These are phyloP conservation scores for Hevea brasiliensis DNA, from an alignment of 345 rosid species.

Conservation along the genomic window DNA sequence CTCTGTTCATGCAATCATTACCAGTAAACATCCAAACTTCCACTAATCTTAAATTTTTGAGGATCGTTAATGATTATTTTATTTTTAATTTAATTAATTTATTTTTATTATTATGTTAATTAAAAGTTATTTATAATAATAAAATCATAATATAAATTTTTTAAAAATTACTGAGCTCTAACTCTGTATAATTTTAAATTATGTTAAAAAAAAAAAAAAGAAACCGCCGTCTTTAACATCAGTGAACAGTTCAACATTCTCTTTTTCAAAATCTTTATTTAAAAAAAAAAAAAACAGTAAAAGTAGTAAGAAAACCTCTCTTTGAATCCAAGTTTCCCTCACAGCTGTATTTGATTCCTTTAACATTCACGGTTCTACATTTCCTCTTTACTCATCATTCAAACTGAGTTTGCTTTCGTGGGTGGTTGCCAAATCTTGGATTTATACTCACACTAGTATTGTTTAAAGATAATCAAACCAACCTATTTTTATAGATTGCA, in stretches of 20 bases:
- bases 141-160: too few species aligned
- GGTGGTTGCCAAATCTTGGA: constrained; percentile 54
- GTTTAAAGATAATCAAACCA: constrained; percentile 13
- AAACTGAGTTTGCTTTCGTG: constrained; percentile 43
- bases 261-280: constrained; percentile 1
- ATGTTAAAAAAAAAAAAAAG: not conserved
- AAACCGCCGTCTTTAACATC: constrained; percentile 17
- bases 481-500: constrained; percentile 20
- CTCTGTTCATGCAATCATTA: constrained; percentile 20
- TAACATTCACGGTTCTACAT: constrained; percentile 8
- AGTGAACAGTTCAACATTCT: constrained; percentile 7
- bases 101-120: too few species aligned
- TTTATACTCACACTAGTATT: constrained; percentile 29
- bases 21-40: constrained; percentile 6
- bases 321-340: constrained; percentile 72
- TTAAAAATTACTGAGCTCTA: too few species aligned
- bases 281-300: too few species aligned
- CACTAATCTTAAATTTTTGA: not conserved
- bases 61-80: too few species aligned
- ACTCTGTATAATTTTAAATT: too few species aligned
- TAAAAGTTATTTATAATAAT: too few species aligned
- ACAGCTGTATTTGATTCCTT: constrained; percentile 13
- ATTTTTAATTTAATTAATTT: too few species aligned
- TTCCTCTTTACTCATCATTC: constrained; percentile 20
- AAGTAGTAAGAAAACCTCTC: constrained; percentile 45